A percentile compares a stretch with the other conserved stretches of the same genome.
phyloP scores from a whole-genome alignment of 108 stramenopile species.

The Cyclotella baltica region DNA sequence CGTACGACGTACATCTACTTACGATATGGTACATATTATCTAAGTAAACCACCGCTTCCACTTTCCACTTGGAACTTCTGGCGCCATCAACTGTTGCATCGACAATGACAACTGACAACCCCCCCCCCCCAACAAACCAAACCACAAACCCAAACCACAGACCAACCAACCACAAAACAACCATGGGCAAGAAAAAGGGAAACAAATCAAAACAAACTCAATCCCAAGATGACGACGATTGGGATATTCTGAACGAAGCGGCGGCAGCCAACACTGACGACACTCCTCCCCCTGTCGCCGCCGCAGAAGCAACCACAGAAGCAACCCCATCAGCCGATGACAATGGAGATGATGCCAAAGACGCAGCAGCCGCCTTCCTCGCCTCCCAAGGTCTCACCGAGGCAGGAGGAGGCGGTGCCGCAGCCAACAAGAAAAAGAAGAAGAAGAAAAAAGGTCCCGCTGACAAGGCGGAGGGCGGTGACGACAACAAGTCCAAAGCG shows the following conservation, averaged over 20 bases:
- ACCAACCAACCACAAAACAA: background rate
- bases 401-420: slow-evolving; percentile 58
- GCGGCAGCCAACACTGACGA: slow-evolving; percentile 17
- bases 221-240: slow-evolving; percentile 48
- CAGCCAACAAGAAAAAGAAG: slow-evolving; percentile 74
- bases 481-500: too few relatives aligned
- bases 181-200: slow-evolving; percentile 57
- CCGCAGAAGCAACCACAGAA: slow-evolving; percentile 16
- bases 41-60: too few relatives aligned
- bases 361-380: slow-evolving; percentile 89
- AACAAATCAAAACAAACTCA: slow-evolving; percentile 33
- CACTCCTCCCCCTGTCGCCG: too few relatives aligned
- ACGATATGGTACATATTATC: too few relatives aligned
- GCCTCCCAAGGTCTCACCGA: slow-evolving; percentile 71
- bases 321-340: slow-evolving; percentile 13
- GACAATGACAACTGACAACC: too few relatives aligned
- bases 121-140: too few relatives aligned
- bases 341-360: slow-evolving; percentile 30
- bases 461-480: slow-evolving; percentile 56
- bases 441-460: slow-evolving; percentile 85
- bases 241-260: slow-evolving; percentile 45
- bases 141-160: background rate
- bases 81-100: too few relatives aligned
- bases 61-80: too few relatives aligned
- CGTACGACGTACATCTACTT: too few relatives aligned